Evolutionary conservation across 345 rosid species (phyloP).

Genomic region (Mercurialis annua): DNA sequence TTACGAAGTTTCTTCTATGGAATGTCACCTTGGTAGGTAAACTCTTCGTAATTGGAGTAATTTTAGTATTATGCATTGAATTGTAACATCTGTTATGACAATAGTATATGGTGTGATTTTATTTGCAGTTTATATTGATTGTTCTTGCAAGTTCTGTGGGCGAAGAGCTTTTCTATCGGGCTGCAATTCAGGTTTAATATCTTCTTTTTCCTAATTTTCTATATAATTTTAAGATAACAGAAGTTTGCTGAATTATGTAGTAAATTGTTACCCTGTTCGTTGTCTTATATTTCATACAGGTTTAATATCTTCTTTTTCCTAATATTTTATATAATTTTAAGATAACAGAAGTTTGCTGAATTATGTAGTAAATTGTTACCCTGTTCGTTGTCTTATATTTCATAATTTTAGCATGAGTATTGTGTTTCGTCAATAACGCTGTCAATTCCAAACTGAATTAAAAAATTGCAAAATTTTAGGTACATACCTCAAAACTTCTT

Average conservation of each 20-base stretch:
- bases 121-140: constrained; percentile 67
- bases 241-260: too few species aligned
- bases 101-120: constrained; percentile 12
- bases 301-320: constrained; percentile 20
- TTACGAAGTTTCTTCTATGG: constrained; percentile 94
- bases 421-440: not conserved
- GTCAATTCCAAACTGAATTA: too few species aligned
- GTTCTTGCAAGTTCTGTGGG: constrained; percentile 93
- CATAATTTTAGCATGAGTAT: not conserved
- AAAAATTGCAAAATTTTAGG: too few species aligned
- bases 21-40: constrained; percentile 97
- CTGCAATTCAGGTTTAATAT: constrained; percentile 84
- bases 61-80: not conserved
- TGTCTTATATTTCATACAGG: constrained; percentile 43
- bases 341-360: too few species aligned
- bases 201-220: not conserved
- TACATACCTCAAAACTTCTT: too few species aligned
- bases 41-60: not conserved
- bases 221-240: not conserved
- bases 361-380: too few species aligned
- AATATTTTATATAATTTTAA: not conserved
- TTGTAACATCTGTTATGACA: not conserved
- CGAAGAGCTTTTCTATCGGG: constrained; percentile 98
- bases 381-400: not conserved
- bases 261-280: not conserved